Evolutionary conservation across 2,329 filamentous ascomycete species (phyloP).

Genomic region (Rutstroemia sp.): DNA sequence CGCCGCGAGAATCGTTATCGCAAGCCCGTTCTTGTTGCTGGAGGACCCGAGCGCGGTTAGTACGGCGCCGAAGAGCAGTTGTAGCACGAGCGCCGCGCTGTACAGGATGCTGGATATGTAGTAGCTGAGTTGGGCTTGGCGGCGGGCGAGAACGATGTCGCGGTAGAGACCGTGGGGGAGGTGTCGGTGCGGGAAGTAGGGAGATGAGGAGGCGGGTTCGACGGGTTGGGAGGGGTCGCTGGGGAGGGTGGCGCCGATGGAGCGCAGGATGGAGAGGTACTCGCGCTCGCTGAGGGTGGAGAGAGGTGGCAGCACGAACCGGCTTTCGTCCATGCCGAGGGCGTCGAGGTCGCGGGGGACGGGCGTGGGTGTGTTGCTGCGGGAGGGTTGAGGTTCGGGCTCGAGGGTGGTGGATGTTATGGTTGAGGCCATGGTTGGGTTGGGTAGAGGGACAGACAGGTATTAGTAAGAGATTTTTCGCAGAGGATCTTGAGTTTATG

Average conservation of each 20-base stretch:
- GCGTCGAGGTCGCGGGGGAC: slow-evolving; percentile 3
- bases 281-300: slow-evolving; percentile 1
- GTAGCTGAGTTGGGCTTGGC: slow-evolving; percentile 13
- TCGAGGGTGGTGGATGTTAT: not conserved
- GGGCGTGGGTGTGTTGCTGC: not conserved
- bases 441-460: no score
- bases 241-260: not conserved
- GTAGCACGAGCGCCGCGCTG: slow-evolving; percentile 16
- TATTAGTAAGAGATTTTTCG: no score
- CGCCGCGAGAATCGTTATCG: slow-evolving; percentile 20
- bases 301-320: slow-evolving; percentile 2
- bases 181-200: slow-evolving; percentile 2
- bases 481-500: no score
- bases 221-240: not conserved
- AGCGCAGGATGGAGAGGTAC: not conserved
- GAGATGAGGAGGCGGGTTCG: not conserved
- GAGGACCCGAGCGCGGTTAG: slow-evolving; percentile 21
- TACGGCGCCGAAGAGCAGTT: slow-evolving; percentile 21
- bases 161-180: slow-evolving; percentile 19
- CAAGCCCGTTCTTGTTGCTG: slow-evolving; percentile 6
- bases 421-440: not conserved
- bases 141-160: slow-evolving; percentile 14
- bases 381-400: not conserved
- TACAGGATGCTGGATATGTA: slow-evolving; percentile 16
- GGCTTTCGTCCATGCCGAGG: not conserved